Conservation (phyloP, 1,284 basidiomycete genomes). For the Coniferiporia sulphurascens region DNA sequence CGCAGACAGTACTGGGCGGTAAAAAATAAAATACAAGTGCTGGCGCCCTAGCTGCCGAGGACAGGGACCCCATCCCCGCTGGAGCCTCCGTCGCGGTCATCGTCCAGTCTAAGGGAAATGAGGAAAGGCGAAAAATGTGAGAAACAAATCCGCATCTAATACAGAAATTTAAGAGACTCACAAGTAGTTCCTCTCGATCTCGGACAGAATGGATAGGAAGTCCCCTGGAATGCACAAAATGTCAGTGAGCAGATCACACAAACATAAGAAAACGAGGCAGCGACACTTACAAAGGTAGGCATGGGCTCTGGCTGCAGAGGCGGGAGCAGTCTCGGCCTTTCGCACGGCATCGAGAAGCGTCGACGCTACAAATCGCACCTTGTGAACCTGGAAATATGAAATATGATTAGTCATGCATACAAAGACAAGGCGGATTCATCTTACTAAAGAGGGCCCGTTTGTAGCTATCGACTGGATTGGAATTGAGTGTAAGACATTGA, state of each 20-base stretch:
- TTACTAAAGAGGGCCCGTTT: conserved; percentile 74
- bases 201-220: conserved; percentile 82
- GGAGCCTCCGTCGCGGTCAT: conserved; percentile 61
- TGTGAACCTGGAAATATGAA: conserved; percentile 55
- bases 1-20: not conserved
- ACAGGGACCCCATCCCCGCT: conserved; percentile 52
- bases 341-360: conserved; percentile 82
- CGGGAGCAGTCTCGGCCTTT: conserved; percentile 71
- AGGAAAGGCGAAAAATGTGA: conserved; percentile 14
- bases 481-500: conserved; percentile 82
- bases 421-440: not conserved
- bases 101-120: conserved; percentile 51
- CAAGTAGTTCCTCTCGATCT: conserved; percentile 85
- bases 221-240: conserved; percentile 53
- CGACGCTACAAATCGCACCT: conserved; percentile 86
- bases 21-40: not conserved
- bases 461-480: conserved; percentile 88
- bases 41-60: conserved; percentile 30
- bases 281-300: conserved; percentile 65
- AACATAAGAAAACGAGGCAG: conserved; percentile 20
- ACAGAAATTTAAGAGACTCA: conserved; percentile 33
- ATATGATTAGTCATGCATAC: not conserved
- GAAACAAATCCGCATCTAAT: not conserved
- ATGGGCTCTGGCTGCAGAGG: conserved; percentile 71
- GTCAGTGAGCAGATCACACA: conserved; percentile 7